Evolutionary conservation across 768 basidiomycete species (phyloP).

Genomic region (Termitomyces titanicus): DNA sequence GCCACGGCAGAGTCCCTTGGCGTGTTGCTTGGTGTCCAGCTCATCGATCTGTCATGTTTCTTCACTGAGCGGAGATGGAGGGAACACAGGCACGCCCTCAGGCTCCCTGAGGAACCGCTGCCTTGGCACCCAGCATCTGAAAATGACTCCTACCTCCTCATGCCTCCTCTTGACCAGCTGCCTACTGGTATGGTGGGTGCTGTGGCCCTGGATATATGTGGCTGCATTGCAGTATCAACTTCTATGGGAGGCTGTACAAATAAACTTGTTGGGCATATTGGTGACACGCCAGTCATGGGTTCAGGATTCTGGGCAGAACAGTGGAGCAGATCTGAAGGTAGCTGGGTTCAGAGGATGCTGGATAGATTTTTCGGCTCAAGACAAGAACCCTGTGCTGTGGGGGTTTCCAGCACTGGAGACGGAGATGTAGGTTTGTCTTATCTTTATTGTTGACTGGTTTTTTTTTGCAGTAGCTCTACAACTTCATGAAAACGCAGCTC

Average conservation of each 20-base stretch:
- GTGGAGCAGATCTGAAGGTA: slow-evolving; percentile 42
- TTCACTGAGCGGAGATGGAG: slow-evolving; percentile 73
- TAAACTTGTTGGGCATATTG: slow-evolving; percentile 79
- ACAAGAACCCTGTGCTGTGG: slow-evolving; percentile 43
- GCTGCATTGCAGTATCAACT: slow-evolving; percentile 70
- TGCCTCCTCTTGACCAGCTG: slow-evolving; percentile 45
- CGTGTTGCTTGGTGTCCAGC: slow-evolving; percentile 44
- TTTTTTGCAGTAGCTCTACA: too few relatives aligned
- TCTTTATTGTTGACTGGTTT: too few relatives aligned
- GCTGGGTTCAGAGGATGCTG: slow-evolving; percentile 29
- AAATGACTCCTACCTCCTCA: slow-evolving; percentile 14
- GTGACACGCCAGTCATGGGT: slow-evolving; percentile 78
- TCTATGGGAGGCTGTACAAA: slow-evolving; percentile 84
- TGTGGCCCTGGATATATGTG: slow-evolving; percentile 70
- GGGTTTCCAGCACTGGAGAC: slow-evolving; percentile 82
- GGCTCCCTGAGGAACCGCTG: slow-evolving; percentile 64
- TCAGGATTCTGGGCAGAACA: slow-evolving; percentile 84
- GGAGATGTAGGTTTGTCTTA: slow-evolving; percentile 80
- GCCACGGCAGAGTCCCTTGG: slow-evolving; percentile 59
- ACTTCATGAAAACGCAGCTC: too few relatives aligned
- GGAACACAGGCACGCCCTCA: slow-evolving; percentile 71
- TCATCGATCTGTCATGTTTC: slow-evolving; percentile 76
- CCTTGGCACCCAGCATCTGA: slow-evolving; percentile 25
- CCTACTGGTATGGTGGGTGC: slow-evolving; percentile 85
- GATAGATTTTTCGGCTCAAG: slow-evolving; percentile 22